Percentiles rank a stretch among this genome's conserved stretches.
phyloP scores from a whole-genome alignment of 768 basidiomycete species.

The Hypsizygus marmoreus region DNA sequence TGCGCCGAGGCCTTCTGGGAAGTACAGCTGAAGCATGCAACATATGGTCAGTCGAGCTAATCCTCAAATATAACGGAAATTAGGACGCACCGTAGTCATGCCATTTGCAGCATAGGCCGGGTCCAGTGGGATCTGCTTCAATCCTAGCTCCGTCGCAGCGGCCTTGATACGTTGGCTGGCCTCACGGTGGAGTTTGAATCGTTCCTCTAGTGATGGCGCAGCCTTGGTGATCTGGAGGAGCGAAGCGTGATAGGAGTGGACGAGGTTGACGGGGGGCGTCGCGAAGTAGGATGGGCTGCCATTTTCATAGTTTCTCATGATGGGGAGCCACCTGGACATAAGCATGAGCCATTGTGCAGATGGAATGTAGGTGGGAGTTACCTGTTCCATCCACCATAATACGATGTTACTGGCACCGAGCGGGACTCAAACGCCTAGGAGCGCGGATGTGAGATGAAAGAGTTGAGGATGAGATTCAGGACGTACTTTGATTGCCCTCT shows the following conservation, averaged over 20 bases:
- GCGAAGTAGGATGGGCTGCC: slow-evolving; percentile 89
- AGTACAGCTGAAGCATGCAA: slow-evolving; percentile 48
- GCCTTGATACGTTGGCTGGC: slow-evolving; percentile 71
- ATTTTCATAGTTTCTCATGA: slow-evolving; percentile 92
- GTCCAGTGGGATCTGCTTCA: slow-evolving; percentile 69
- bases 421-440: slow-evolving; percentile 59
- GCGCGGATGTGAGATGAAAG: not conserved
- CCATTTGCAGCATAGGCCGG: slow-evolving; percentile 80
- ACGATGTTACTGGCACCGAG: slow-evolving; percentile 66
- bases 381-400: slow-evolving; percentile 92
- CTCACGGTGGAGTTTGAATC: slow-evolving; percentile 75
- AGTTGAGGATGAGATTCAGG: not conserved
- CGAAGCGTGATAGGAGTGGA: slow-evolving; percentile 88
- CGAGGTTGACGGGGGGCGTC: slow-evolving; percentile 92
- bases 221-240: slow-evolving; percentile 69
- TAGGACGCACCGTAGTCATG: slow-evolving; percentile 78
- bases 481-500: slow-evolving; percentile 69
- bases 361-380: slow-evolving; percentile 28
- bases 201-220: slow-evolving; percentile 68
- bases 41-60: not conserved
- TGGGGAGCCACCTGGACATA: slow-evolving; percentile 73
- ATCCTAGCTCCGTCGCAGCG: slow-evolving; percentile 63
- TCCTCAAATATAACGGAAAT: not conserved
- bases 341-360: not conserved
- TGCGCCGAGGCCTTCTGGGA: slow-evolving; percentile 78